Evolutionary conservation across 495 filamentous ascomycete genomes (phyloP), one percentile per base, ranked within the genome.

Genomic region (Parathielavia hyrcaniae): DNA sequence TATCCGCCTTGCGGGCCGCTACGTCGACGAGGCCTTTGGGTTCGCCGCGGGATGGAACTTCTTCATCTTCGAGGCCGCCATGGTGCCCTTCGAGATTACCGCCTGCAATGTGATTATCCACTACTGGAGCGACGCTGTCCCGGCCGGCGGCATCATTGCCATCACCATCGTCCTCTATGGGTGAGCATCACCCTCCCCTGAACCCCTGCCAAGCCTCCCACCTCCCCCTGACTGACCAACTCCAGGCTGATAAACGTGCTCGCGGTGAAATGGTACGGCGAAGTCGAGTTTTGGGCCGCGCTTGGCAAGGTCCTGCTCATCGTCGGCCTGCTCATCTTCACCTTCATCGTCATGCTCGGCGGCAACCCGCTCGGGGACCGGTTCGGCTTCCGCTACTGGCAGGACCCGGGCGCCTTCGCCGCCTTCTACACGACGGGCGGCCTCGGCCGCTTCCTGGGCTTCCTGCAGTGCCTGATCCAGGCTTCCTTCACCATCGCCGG

Each of bases 401-500:
- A 75, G 1, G 71, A 82, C 19, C 88, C 88, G 0, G 88, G 89
- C 4, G 72, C 89, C 7, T 91, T 91, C 61, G 77, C 77, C 4
- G 79, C 83, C 61, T 69, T 83, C 58, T 80, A 84, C 63, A 73
- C 74, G 51, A 73, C 73, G 0, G 87, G 86, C 13, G 30, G 67
- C 17, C 71, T 85, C 0, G 89, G 89, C 34, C 77, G 80, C n/a
- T 90, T 86, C 61, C 71, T 88, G 26, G 87, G 88, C 0, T 86
- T 91, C 55, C 71, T 91, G 22, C 79, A 82, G 26, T 83, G 84
- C 63, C 70, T 93, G 3, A 86, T 86, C 67, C 80, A 82, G 59
- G 88, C 88, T n/a, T 83, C 82, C 53, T 92, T 91, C 67, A 90
- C 87, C 19, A 84, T 91, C 50, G 83, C 85, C n/a, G 88, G 88